Percentiles rank a stretch among this genome's conserved stretches.
phyloP scores from a whole-genome alignment of 805 yeast species.

The Kazachstania viticola region DNA sequence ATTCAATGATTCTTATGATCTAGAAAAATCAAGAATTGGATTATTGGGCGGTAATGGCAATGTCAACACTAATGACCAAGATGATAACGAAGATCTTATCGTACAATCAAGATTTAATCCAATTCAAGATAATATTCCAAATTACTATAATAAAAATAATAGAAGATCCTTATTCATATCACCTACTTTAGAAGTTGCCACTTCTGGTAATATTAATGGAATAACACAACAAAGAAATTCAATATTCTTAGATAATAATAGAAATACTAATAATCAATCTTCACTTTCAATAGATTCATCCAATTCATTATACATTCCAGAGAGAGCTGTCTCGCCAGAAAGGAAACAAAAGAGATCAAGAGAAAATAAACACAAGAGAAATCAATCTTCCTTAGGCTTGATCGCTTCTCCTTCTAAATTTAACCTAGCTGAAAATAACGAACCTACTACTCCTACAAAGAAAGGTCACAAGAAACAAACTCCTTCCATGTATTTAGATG shows the following conservation, averaged over 20 bases:
- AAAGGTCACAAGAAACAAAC: conserved; percentile 8
- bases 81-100: neutral
- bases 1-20: neutral
- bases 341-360: conserved; percentile 13
- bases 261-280: neutral
- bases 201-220: conserved; percentile 3
- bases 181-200: conserved; percentile 68
- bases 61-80: neutral
- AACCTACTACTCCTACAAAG: conserved; percentile 2
- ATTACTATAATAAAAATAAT: conserved; percentile 10
- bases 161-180: conserved; percentile 51
- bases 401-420: conserved; percentile 3
- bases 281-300: neutral
- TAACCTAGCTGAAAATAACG: neutral
- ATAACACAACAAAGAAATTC: conserved; percentile 30
- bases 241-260: conserved; percentile 4
- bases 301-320: conserved; percentile 13
- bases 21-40: neutral
- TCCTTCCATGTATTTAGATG: conserved; percentile 22
- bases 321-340: conserved; percentile 23
- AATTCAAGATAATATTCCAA: conserved; percentile 12
- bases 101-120: conserved; percentile 6
- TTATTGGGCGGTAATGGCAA: neutral
- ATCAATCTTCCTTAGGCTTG: conserved; percentile 27
- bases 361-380: conserved; percentile 31